A percentile compares a stretch with the other conserved stretches of the same genome.
These are phyloP conservation scores for Cercospora sp. DNA, from an alignment of 2,329 filamentous ascomycete genomes.

Conservation along the genomic window DNA sequence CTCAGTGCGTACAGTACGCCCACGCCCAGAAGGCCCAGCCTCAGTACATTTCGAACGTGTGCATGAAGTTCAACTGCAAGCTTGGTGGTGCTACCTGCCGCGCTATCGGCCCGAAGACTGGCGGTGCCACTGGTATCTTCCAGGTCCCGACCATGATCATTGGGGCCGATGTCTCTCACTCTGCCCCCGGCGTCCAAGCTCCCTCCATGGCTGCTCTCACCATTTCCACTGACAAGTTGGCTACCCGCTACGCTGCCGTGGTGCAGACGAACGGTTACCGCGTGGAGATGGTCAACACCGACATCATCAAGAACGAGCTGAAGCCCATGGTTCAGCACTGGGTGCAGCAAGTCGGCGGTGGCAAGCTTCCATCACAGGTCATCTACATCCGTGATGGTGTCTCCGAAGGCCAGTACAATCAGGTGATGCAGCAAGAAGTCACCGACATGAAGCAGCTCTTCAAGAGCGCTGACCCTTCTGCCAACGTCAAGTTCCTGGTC, in stretches of 20 bases:
- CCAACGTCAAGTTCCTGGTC: constrained; percentile 71
- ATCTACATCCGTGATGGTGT: constrained; percentile 95
- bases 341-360: constrained; percentile 56
- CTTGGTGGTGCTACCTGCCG: constrained; percentile 76
- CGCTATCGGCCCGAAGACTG: constrained; percentile 44
- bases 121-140: constrained; percentile 38
- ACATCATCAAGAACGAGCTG: constrained; percentile 66
- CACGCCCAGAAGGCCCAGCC: constrained; percentile 69
- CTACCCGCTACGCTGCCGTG: constrained; percentile 73
- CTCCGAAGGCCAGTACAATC: constrained; percentile 78
- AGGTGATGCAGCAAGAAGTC: constrained; percentile 80
- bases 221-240: constrained; percentile 71
- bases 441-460: constrained; percentile 62
- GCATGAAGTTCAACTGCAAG: constrained; percentile 97
- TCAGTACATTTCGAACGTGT: constrained; percentile 91
- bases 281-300: constrained; percentile 71
- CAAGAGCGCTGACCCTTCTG: constrained; percentile 37
- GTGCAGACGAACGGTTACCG: constrained; percentile 82
- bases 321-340: constrained; percentile 64
- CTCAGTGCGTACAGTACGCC: constrained; percentile 73
- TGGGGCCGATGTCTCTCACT: constrained; percentile 88
- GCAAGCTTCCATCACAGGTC: constrained; percentile 67
- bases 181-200: constrained; percentile 65
- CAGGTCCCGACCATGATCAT: constrained; percentile 73
- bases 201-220: constrained; percentile 84